These are phyloP conservation scores for Aspergillus quadricinctus DNA, from an alignment of 2,329 filamentous ascomycete species.

Conservation along the genomic window DNA sequence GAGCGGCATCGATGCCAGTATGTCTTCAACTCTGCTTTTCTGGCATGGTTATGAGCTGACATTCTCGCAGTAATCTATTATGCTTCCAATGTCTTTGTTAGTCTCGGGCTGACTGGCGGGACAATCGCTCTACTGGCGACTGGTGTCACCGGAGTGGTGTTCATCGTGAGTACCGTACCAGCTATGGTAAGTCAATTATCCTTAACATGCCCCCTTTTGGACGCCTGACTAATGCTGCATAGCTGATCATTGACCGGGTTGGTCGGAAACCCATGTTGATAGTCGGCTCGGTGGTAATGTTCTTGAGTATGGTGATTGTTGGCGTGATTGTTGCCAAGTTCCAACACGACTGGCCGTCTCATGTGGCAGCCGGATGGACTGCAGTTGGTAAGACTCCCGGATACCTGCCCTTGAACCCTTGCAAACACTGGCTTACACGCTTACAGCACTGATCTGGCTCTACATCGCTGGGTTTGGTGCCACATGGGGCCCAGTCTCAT, in stretches of 20 bases:
- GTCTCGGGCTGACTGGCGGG: slow-evolving; percentile 31
- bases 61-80: slow-evolving; percentile 37
- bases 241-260: slow-evolving; percentile 25
- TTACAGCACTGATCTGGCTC: slow-evolving; percentile 23
- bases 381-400: slow-evolving; percentile 19
- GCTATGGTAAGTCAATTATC: slow-evolving; percentile 25
- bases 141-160: slow-evolving; percentile 32
- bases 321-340: slow-evolving; percentile 26
- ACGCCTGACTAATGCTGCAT: background rate
- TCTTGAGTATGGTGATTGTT: slow-evolving; percentile 21
- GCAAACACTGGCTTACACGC: background rate
- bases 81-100: slow-evolving; percentile 34
- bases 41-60: background rate
- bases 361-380: slow-evolving; percentile 24
- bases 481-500: slow-evolving; percentile 26
- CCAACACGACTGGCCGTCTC: slow-evolving; percentile 23
- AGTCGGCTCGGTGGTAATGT: slow-evolving; percentile 21
- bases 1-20: slow-evolving; percentile 40
- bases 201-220: background rate
- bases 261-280: slow-evolving; percentile 28
- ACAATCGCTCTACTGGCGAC: slow-evolving; percentile 32
- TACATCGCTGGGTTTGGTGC: slow-evolving; percentile 24
- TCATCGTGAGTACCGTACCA: slow-evolving; percentile 28
- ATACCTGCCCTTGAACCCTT: too few species aligned
- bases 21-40: slow-evolving; percentile 5